Evolutionary conservation across 768 basidiomycete species (phyloP), one percentile per base, ranked within the genome.

Genomic region (Suillus clintonianus): DNA sequence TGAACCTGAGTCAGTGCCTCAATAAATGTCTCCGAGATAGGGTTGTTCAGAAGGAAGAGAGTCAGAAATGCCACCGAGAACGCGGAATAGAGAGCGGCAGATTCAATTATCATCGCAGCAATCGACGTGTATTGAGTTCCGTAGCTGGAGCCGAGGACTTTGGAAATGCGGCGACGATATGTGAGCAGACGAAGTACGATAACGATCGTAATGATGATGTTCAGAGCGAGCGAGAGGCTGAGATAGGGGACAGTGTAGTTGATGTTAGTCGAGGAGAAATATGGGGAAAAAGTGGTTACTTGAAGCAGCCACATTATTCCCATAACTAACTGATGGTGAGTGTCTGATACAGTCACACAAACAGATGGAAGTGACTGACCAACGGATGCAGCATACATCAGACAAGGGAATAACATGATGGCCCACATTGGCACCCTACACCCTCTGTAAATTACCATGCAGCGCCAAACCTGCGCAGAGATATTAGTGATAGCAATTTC

Each of bases 71-170:
- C 34, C 9, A 80, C 13, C 0, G 70, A 70, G 17, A 70, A 55
- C 6, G 65, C 17, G 5, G 74, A 69, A 53, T 77, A 79, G 3
- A 76, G 50, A 3, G 73, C 67, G 2, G 76, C 76, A 0, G 75
- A 76, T 65, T 80, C 79, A 54, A 81, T 55, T 36, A 77, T 43
- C 68, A 81, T 78, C 5, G 78, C 69, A 10, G 71, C 71, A 13
- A 79, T 60, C 3, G 70, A 74, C 5, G 74, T 70, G 58, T 80
- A 80, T 17, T 70, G 68, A 9, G 45, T 47, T 7, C 71, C 68
- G 32, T 72, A 61, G 37, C 56, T 61, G 15, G 57, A 30, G n/a
- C 77, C 76, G 1, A 81, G 54, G 1, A 60, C 60, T 1, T 39
- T n/a, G 5, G 53, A 15, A 1, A 64, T 41, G 10, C 41, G 62